Conservation (phyloP, 768 basidiomycete genomes). For the Amanita brunnescens region DNA sequence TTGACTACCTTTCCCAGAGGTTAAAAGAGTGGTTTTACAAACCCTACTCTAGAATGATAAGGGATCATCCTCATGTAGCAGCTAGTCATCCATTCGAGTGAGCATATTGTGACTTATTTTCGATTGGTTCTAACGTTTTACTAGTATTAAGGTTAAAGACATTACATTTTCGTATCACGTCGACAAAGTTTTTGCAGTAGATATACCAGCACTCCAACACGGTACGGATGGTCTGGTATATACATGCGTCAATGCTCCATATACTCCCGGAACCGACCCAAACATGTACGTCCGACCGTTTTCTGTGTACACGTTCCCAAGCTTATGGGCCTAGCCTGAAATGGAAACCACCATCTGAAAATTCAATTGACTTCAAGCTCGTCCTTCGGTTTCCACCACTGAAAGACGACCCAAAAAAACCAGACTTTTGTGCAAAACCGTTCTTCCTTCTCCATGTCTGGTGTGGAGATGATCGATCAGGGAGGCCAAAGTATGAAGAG, state of each 20-base stretch:
- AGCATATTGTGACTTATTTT: constrained; percentile 30
- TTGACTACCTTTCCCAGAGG: constrained; percentile 37
- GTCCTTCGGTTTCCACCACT: constrained; percentile 85
- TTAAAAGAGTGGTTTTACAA: constrained; percentile 75
- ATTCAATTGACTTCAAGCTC: constrained; percentile 96
- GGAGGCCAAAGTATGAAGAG: constrained; percentile 57
- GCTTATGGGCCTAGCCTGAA: constrained; percentile 58
- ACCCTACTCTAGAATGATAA: constrained; percentile 66
- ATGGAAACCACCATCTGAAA: constrained; percentile 98
- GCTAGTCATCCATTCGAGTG: constrained; percentile 69
- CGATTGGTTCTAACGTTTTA: neutral
- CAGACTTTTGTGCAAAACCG: constrained; percentile 82
- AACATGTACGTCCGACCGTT: constrained; percentile 60
- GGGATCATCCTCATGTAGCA: constrained; percentile 59
- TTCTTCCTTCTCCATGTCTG: constrained; percentile 78
- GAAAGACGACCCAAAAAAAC: constrained; percentile 39
- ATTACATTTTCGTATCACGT: constrained; percentile 84
- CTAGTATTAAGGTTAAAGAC: constrained; percentile 79
- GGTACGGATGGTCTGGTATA: constrained; percentile 96
- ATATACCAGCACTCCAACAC: constrained; percentile 82
- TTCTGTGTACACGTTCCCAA: constrained; percentile 3
- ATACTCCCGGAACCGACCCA: constrained; percentile 76
- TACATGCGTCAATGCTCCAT: constrained; percentile 80
- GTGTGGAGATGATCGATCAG: constrained; percentile 59
- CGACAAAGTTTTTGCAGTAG: constrained; percentile 74